These are phyloP conservation scores for Cutaneotrichosporon sp. DNA, from an alignment of 1,284 basidiomycete species.

Conservation along the genomic window DNA sequence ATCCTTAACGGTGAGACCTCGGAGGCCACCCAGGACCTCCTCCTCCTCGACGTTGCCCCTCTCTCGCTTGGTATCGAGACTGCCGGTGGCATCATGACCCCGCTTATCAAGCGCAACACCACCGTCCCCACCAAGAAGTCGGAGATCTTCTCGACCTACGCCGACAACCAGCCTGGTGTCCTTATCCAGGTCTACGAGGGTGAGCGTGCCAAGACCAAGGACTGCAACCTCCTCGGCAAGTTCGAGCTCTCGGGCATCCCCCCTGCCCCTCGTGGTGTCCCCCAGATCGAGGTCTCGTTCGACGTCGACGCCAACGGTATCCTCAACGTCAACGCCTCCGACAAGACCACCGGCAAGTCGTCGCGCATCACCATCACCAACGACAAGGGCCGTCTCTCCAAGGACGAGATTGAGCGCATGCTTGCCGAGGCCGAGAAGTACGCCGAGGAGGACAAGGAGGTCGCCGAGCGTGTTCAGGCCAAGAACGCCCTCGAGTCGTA, in stretches of 20 bases:
- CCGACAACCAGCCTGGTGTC: conserved; percentile 98
- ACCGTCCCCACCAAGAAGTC: conserved; percentile 97
- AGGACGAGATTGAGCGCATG: conserved; percentile 99
- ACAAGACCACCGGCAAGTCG: conserved; percentile 88
- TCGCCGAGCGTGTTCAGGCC: conserved; percentile 63
- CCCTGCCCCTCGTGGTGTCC: conserved; percentile 95
- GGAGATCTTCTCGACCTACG: conserved; percentile 98
- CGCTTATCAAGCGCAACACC: conserved; percentile 86
- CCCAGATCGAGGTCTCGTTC: conserved; percentile 97
- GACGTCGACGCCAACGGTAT: conserved; percentile 99
- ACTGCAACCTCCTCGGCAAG: conserved; percentile 98
- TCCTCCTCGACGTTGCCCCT: conserved; percentile 94
- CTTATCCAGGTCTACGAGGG: conserved; percentile 99
- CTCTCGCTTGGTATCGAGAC: conserved; percentile 69
- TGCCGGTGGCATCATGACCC: conserved; percentile 96
- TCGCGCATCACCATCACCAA: conserved; percentile 91
- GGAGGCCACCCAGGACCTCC: conserved; percentile 68
- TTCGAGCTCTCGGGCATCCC: conserved; percentile 98
- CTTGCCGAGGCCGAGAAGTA: conserved; percentile 81
- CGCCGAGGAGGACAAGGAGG: conserved; percentile 51
- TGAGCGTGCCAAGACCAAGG: conserved; percentile 98
- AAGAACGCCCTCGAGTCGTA: conserved; percentile 60
- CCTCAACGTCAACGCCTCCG: conserved; percentile 82
- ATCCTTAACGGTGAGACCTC: conserved; percentile 67
- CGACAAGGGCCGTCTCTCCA: conserved; percentile 95